A percentile compares a stretch with the other conserved stretches of the same genome.
Conservation (phyloP, 768 basidiomycete genomes). For the Lactifluus subvellereus region DNA sequence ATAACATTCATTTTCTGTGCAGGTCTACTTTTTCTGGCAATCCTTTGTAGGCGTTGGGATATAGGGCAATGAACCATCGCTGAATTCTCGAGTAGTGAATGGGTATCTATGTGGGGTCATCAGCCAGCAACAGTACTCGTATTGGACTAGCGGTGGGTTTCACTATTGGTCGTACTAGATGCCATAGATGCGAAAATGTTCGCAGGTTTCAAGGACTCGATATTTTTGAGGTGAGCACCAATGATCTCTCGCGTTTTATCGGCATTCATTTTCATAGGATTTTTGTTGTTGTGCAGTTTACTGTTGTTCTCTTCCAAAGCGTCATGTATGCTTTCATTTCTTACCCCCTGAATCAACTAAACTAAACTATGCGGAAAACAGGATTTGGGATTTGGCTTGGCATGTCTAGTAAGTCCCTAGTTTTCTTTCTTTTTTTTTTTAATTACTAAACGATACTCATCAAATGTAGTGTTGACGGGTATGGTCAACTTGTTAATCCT, state of each 20-base stretch:
- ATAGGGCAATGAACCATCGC: background rate
- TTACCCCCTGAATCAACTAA: background rate
- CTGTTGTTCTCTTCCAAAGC: background rate
- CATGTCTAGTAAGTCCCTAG: background rate
- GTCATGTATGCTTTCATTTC: background rate
- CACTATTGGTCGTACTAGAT: background rate
- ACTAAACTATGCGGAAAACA: background rate
- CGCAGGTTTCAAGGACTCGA: background rate
- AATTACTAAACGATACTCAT: background rate
- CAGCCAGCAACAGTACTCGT: background rate
- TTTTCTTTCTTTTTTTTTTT: background rate
- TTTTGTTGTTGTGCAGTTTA: background rate
- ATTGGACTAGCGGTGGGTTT: conserved; percentile 4
- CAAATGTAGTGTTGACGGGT: background rate
- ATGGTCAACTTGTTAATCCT: background rate
- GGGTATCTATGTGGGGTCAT: background rate
- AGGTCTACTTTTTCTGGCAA: background rate
- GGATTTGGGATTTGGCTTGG: conserved; percentile 1
- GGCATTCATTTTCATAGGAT: background rate
- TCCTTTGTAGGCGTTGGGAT: background rate
- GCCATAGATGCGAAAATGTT: background rate
- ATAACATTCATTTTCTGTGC: background rate
- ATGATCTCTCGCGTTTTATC: background rate
- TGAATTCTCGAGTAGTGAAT: background rate
- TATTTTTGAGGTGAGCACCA: background rate